phyloP scores from a whole-genome alignment of 371 early-diverging fungal genomes.

The Conidiobolus incongruus region DNA sequence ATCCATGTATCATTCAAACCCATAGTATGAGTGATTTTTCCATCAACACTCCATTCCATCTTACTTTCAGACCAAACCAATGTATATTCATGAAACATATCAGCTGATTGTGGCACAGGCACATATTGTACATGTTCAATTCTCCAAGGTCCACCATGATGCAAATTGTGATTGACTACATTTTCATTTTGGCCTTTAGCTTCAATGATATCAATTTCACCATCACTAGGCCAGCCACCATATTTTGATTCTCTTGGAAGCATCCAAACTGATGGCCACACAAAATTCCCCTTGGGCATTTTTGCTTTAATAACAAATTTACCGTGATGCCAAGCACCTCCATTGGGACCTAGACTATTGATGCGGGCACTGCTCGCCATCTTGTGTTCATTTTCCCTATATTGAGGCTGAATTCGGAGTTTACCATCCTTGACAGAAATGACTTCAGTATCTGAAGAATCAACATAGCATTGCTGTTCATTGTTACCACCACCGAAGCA shows the following conservation, averaged over 20 bases:
- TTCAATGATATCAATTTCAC: conserved; percentile 12
- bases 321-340: no score
- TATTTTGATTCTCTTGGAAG: conserved; percentile 34
- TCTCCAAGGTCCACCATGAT: neutral
- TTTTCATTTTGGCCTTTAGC: neutral
- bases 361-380: no score
- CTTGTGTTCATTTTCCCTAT: no score
- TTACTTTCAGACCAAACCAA: conserved; percentile 36
- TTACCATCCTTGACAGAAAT: no score
- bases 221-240: conserved; percentile 45
- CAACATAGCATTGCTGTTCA: no score
- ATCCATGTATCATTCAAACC: conserved; percentile 29
- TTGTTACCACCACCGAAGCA: no score
- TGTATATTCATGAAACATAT: conserved; percentile 19
- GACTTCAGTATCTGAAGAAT: no score
- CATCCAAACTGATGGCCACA: conserved; percentile 47
- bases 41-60: conserved; percentile 30
- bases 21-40: conserved; percentile 19
- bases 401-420: no score
- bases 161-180: neutral
- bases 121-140: conserved; percentile 2
- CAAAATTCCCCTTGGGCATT: conserved; percentile 37
- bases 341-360: no score
- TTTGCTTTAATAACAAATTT: conserved; percentile 36
- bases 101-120: conserved; percentile 11